Percentiles rank a stretch among this genome's conserved stretches.
Conservation (phyloP, 345 rosid species). For the Trapa incisa region DNA sequence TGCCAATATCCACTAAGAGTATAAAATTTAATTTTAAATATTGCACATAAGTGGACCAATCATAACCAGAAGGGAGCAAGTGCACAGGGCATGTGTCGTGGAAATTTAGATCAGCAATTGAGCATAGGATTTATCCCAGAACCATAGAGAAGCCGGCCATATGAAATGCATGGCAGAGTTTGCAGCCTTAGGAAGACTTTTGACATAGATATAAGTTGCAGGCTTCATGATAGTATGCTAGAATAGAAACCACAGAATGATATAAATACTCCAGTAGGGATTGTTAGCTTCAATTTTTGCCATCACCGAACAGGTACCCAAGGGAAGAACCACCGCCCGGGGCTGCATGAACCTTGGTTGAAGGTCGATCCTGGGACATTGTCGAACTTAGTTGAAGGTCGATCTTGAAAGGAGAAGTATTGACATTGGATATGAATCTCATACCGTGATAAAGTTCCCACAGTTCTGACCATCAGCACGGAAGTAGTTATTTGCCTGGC, state of each 20-base stretch:
- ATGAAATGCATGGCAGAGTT: neutral
- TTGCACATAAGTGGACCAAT: too few species aligned
- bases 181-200: neutral
- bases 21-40: too few species aligned
- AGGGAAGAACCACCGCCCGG: constrained; percentile 37
- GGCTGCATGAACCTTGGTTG: constrained; percentile 49
- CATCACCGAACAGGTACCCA: constrained; percentile 38
- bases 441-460: constrained; percentile 69
- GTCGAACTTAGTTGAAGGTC: neutral
- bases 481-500: constrained; percentile 48
- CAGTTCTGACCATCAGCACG: constrained; percentile 68
- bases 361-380: constrained; percentile 33
- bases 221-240: neutral
- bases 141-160: neutral
- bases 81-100: neutral
- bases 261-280: too few species aligned
- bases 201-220: neutral
- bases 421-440: neutral
- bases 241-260: too few species aligned
- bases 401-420: neutral
- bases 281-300: constrained; percentile 8
- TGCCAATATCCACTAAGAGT: too few species aligned
- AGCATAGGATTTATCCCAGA: neutral
- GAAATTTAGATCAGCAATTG: neutral
- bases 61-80: neutral